Conservation (phyloP, 306 rosid genomes). For the Gastrolobium bilobum region DNA sequence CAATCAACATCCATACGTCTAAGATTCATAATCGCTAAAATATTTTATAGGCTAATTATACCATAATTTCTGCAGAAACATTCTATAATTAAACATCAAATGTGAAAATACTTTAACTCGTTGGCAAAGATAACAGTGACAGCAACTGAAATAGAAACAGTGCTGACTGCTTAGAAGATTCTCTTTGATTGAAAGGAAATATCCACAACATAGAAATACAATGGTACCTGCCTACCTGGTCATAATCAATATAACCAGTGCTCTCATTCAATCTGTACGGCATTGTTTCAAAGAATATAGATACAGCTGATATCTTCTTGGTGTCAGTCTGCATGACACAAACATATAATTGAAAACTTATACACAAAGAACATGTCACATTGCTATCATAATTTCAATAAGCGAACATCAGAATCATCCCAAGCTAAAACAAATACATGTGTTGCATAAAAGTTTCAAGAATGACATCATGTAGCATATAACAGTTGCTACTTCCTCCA, state of each 20-base stretch:
- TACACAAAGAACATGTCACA: slow-evolving; percentile 18
- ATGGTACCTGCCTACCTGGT: slow-evolving; percentile 91
- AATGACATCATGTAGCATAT: slow-evolving; percentile 14
- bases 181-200: slow-evolving; percentile 40
- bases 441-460: slow-evolving; percentile 14
- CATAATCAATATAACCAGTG: slow-evolving; percentile 95
- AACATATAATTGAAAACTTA: slow-evolving; percentile 25
- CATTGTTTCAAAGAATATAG: slow-evolving; percentile 92
- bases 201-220: slow-evolving; percentile 39
- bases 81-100: slow-evolving; percentile 39
- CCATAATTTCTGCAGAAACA: slow-evolving; percentile 31
- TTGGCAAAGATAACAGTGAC: slow-evolving; percentile 18
- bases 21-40: slow-evolving; percentile 19
- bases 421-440: slow-evolving; percentile 1
- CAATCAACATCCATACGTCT: slow-evolving; percentile 5
- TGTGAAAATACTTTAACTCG: slow-evolving; percentile 4
- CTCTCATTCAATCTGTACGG: slow-evolving; percentile 87
- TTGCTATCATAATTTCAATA: slow-evolving; percentile 19
- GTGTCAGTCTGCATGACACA: slow-evolving; percentile 83
- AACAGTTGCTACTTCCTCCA: slow-evolving; percentile 12
- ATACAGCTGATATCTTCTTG: slow-evolving; percentile 94
- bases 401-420: slow-evolving; percentile 22
- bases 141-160: slow-evolving; percentile 42
- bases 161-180: slow-evolving; percentile 26
- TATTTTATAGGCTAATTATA: slow-evolving; percentile 25